These are phyloP conservation scores for Corymbia calophylla DNA, from an alignment of 441 rosid genomes.

Conservation along the genomic window DNA sequence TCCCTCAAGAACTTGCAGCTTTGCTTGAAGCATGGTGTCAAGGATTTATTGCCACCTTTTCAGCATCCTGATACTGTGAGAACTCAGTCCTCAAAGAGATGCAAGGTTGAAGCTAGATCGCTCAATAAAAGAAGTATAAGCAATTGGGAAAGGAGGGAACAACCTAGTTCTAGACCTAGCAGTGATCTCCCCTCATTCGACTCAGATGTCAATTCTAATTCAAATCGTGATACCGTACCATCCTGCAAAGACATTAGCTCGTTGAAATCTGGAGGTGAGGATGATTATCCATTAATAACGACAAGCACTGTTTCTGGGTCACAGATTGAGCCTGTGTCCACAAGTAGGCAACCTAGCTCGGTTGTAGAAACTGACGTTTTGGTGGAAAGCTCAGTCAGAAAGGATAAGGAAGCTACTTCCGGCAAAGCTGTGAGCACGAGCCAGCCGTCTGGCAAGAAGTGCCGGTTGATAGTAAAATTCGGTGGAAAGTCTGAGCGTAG, in stretches of 20 bases:
- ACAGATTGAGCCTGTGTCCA: slow-evolving; percentile 42
- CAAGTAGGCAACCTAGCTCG: slow-evolving; percentile 30
- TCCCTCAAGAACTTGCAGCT: slow-evolving; percentile 64
- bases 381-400: slow-evolving; percentile 18
- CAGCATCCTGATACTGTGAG: slow-evolving; percentile 37
- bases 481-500: slow-evolving; percentile 49
- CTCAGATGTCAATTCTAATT: slow-evolving; percentile 20
- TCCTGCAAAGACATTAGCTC: slow-evolving; percentile 32
- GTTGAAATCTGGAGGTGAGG: slow-evolving; percentile 42
- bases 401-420: slow-evolving; percentile 20
- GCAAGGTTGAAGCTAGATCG: slow-evolving; percentile 26
- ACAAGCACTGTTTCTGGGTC: slow-evolving; percentile 39
- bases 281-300: slow-evolving; percentile 53
- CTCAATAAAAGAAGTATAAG: slow-evolving; percentile 15
- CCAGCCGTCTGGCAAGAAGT: slow-evolving; percentile 50
- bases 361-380: slow-evolving; percentile 16
- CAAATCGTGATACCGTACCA: slow-evolving; percentile 16
- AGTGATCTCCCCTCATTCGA: slow-evolving; percentile 11
- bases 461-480: slow-evolving; percentile 64
- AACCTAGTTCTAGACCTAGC: slow-evolving; percentile 11
- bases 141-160: slow-evolving; percentile 21
- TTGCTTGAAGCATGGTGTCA: slow-evolving; percentile 80
- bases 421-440: slow-evolving; percentile 26
- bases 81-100: slow-evolving; percentile 26
- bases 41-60: slow-evolving; percentile 83